Percentiles rank a stretch among this genome's conserved stretches.
Conservation (phyloP, 1,284 basidiomycete species). For the Ustilago cynodontis region DNA sequence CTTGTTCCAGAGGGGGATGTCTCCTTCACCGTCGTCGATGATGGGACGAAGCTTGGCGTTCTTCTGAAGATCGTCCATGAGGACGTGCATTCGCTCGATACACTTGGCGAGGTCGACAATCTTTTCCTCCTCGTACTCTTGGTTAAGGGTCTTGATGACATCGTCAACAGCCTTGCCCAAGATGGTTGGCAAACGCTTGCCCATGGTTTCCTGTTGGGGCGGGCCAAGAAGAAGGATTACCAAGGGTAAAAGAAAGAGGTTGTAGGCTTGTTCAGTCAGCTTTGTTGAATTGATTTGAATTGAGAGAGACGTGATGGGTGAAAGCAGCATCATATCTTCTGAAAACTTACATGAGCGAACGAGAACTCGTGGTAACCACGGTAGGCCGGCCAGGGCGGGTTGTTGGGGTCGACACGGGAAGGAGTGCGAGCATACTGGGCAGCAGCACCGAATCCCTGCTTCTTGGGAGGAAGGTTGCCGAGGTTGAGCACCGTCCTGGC, state of each 20-base stretch:
- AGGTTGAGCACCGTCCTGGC: constrained; percentile 68
- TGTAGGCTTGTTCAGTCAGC: constrained; percentile 17
- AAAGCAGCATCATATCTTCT: no score
- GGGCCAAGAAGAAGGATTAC: neutral
- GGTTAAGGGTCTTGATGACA: constrained; percentile 87
- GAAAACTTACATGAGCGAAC: constrained; percentile 80
- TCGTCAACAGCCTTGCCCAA: constrained; percentile 97
- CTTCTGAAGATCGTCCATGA: constrained; percentile 71
- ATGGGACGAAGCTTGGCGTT: constrained; percentile 76
- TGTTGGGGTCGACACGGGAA: constrained; percentile 78
- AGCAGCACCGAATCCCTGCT: constrained; percentile 54
- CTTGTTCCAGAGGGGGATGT: constrained; percentile 97
- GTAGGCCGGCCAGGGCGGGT: constrained; percentile 91
- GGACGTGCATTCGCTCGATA: constrained; percentile 75
- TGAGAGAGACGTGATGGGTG: no score
- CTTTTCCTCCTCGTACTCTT: constrained; percentile 79
- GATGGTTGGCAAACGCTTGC: constrained; percentile 91
- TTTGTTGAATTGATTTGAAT: neutral
- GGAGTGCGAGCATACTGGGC: constrained; percentile 58
- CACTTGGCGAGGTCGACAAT: constrained; percentile 88
- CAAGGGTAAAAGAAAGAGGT: neutral
- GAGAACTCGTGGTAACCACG: constrained; percentile 95
- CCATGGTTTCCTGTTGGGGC: constrained; percentile 75
- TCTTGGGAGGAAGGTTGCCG: constrained; percentile 69
- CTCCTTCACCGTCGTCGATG: constrained; percentile 91